A percentile compares a stretch with the other conserved stretches of the same genome.
phyloP scores from a whole-genome alignment of 306 rosid genomes.

The Quercus suber region DNA sequence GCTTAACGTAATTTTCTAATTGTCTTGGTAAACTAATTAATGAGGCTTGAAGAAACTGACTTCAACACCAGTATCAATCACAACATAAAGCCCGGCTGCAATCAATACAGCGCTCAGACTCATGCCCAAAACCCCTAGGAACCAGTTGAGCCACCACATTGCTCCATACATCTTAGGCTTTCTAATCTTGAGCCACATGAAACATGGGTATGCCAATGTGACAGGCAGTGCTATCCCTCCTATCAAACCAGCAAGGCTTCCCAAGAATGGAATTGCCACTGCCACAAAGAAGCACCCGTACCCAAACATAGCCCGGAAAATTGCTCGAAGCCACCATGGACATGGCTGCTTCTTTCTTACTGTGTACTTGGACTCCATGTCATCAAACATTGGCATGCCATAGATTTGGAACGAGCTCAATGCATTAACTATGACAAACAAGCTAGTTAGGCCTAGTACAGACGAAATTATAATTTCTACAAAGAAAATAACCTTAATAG shows the following conservation, averaged over 20 bases:
- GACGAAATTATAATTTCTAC: no score
- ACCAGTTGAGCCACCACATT: slow-evolving; percentile 66
- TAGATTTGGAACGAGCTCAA: slow-evolving; percentile 53
- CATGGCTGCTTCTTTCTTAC: slow-evolving; percentile 40
- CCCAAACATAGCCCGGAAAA: slow-evolving; percentile 34
- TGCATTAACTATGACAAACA: slow-evolving; percentile 38
- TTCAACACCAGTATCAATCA: slow-evolving; percentile 56
- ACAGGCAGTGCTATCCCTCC: slow-evolving; percentile 50
- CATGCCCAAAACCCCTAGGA: slow-evolving; percentile 60
- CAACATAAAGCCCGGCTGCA: slow-evolving; percentile 56
- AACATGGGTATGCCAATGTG: slow-evolving; percentile 46
- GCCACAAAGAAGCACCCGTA: slow-evolving; percentile 32
- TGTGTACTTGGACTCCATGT: slow-evolving; percentile 46
- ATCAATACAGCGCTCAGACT: slow-evolving; percentile 40
- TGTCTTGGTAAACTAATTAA: slow-evolving; percentile 1
- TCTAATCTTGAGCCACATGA: slow-evolving; percentile 42
- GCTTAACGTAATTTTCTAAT: not conserved
- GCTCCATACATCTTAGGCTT: slow-evolving; percentile 30
- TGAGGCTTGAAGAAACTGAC: slow-evolving; percentile 71
- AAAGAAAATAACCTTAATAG: no score
- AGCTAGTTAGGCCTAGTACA: slow-evolving; percentile 29
- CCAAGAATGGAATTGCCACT: slow-evolving; percentile 47
- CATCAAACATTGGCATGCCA: slow-evolving; percentile 54
- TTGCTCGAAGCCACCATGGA: slow-evolving; percentile 44
- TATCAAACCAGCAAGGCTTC: slow-evolving; percentile 41